phyloP scores from a whole-genome alignment of 768 basidiomycete species.

The Steccherinum ochraceum region DNA sequence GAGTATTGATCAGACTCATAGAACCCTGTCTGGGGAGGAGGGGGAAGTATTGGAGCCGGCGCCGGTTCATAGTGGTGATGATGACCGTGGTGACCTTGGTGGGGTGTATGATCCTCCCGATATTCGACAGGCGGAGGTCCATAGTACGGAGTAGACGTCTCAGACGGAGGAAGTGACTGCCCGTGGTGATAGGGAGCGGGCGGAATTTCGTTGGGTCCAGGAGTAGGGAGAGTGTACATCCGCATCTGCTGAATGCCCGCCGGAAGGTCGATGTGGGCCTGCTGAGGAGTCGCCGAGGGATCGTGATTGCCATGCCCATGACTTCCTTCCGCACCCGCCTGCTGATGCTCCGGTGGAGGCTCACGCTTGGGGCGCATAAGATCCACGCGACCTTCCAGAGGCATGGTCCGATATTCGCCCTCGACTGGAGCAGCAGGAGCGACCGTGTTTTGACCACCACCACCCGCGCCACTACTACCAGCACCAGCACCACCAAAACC shows the following conservation, averaged over 20 bases:
- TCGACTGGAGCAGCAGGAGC: slow-evolving; percentile 30
- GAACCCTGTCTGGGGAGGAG: not conserved
- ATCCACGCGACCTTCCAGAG: slow-evolving; percentile 84
- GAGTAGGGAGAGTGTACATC: slow-evolving; percentile 54
- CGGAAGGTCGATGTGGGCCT: slow-evolving; percentile 5
- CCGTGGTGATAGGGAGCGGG: slow-evolving; percentile 47
- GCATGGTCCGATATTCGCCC: slow-evolving; percentile 76
- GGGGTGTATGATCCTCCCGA: slow-evolving; percentile 4
- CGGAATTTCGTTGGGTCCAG: slow-evolving; percentile 55
- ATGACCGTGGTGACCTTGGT: slow-evolving; percentile 6
- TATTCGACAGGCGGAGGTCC: slow-evolving; percentile 3
- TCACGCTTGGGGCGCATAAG: slow-evolving; percentile 57
- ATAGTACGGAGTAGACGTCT: slow-evolving; percentile 14
- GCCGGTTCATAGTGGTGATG: slow-evolving; percentile 2
- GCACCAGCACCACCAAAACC: too few relatives aligned
- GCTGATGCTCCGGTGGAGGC: slow-evolving; percentile 3
- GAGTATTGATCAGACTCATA: not conserved
- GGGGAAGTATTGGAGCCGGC: not conserved
- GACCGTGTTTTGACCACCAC: slow-evolving; percentile 3
- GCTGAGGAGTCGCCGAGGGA: too few relatives aligned
- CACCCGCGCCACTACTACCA: too few relatives aligned
- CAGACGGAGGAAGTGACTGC: slow-evolving; percentile 20
- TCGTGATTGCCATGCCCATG: slow-evolving; percentile 8
- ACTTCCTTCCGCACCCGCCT: not conserved
- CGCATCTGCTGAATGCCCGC: slow-evolving; percentile 12